Evolutionary conservation across 176 grass and related monocot genomes (phyloP).

Genomic region (Neostapfia colusana): DNA sequence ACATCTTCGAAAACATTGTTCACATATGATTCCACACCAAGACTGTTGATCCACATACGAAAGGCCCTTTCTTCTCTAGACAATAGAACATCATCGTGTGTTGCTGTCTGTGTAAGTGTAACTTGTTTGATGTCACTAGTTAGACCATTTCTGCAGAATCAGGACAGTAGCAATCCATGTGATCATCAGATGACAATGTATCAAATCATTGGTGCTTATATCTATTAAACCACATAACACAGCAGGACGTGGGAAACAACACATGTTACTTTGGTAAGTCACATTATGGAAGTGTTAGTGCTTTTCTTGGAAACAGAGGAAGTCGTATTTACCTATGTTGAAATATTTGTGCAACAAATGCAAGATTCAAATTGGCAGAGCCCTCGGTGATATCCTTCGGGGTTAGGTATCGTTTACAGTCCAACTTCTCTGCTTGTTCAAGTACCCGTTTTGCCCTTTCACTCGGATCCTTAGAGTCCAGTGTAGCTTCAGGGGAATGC

Average conservation of each 20-base stretch:
- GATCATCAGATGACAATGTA: neutral
- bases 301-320: constrained; percentile 24
- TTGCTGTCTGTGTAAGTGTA: constrained; percentile 56
- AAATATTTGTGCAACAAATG: constrained; percentile 99
- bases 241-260: neutral
- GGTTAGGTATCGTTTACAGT: constrained; percentile 92
- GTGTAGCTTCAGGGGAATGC: constrained; percentile 57
- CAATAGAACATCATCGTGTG: constrained; percentile 77
- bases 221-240: neutral
- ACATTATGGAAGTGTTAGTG: neutral
- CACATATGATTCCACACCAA: constrained; percentile 86
- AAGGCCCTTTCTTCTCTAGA: constrained; percentile 98
- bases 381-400: constrained; percentile 97
- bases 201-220: constrained; percentile 5
- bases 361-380: constrained; percentile 99
- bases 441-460: constrained; percentile 94
- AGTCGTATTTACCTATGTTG: constrained; percentile 68
- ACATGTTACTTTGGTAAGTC: neutral
- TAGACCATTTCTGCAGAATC: constrained; percentile 80
- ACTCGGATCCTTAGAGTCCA: constrained; percentile 69
- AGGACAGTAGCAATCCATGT: constrained; percentile 25
- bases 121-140: constrained; percentile 71
- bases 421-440: constrained; percentile 93
- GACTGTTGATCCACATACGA: constrained; percentile 98
- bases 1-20: constrained; percentile 99